Evolutionary conservation across 495 filamentous ascomycete species (phyloP), one percentile per base, ranked within the genome.

Genomic region (Hyphodiscus hymeniophilus): DNA sequence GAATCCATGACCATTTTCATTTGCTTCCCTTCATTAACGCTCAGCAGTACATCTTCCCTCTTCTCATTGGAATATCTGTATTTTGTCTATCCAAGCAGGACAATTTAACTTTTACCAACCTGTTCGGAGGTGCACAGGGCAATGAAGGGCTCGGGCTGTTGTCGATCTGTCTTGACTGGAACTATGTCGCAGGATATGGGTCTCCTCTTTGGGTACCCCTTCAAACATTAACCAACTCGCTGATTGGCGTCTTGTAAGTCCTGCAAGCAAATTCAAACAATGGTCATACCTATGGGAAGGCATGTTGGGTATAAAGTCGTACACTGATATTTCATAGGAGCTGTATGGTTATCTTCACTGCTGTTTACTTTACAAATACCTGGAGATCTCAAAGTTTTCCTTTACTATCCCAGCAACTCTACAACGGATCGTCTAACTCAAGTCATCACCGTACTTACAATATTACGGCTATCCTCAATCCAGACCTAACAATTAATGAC

Each of bases 41-140:
- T n/a, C n/a, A n/a, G n/a, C n/a, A n/a, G 49, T 74, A 73, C 47
- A 74, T 80, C 15, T 66, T 74, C 24, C 64, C 74, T 0, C 67
- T 71, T 62, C 65, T 82, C 3, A 72, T 68, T 30, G 72, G 73
- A 7, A 55, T 82, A 21, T 75, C 71, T 1, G 70, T 82, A 28
- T 72, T 75, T 48, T 80, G 77, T 50, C 61, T 82, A 3, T 77
- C 77, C 10, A 63, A 68, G 3, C 64, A 71, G 41, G 59, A 72
- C 52, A 66, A 62, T 11, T 38, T 44, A 32, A 71, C 81, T 4
- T 79, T 84, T 59, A 78, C 76, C 44, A 68, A 66, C 41, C 38
- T 81, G 6, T 82, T 82, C 42, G 78, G 78, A 12, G 78, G 78
- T 3, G 59, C 76, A 0, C 48, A 63, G 2, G 70, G 65, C 17